A percentile compares a stretch with the other conserved stretches of the same genome.
phyloP scores from a whole-genome alignment of 2,329 filamentous ascomycete genomes.

The Hypoxylon sp. region DNA sequence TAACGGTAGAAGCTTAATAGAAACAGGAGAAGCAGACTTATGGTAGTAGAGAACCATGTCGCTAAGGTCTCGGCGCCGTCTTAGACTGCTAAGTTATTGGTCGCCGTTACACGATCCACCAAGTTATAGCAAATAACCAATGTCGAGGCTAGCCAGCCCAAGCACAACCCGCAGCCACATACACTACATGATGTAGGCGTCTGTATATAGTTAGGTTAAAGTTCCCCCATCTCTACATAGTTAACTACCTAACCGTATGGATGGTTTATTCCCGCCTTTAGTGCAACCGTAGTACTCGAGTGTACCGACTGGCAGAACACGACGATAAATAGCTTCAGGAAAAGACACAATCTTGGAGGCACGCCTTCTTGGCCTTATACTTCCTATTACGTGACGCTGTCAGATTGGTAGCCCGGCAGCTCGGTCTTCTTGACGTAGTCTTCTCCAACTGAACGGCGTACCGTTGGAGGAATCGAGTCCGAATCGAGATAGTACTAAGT shows the following conservation, averaged over 20 bases:
- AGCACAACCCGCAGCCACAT: conserved; percentile 36
- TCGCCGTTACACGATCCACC: conserved; percentile 34
- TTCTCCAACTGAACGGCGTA: conserved; percentile 18
- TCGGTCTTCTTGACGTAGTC: conserved; percentile 20
- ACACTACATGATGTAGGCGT: conserved; percentile 23
- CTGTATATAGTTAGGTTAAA: conserved; percentile 19
- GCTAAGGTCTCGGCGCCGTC: conserved; percentile 40
- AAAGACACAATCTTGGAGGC: conserved; percentile 26
- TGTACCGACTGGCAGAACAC: conserved; percentile 35
- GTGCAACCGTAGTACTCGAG: conserved; percentile 39
- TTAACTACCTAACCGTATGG: conserved; percentile 30
- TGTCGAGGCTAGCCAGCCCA: conserved; percentile 35
- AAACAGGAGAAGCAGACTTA: conserved; percentile 46
- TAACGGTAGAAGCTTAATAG: conserved; percentile 55
- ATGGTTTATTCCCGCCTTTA: conserved; percentile 32
- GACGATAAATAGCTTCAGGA: conserved; percentile 35
- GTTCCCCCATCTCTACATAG: conserved; percentile 30
- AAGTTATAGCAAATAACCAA: conserved; percentile 27
- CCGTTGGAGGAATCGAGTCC: conserved; percentile 20
- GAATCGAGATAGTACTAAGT: conserved; percentile 28
- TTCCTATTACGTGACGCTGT: conserved; percentile 40
- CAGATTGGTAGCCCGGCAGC: conserved; percentile 26
- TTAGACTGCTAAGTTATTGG: conserved; percentile 31
- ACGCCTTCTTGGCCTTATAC: conserved; percentile 37
- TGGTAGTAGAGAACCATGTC: conserved; percentile 34